phyloP scores from a whole-genome alignment of 805 yeast genomes.

The Kodamaea sagamina region DNA sequence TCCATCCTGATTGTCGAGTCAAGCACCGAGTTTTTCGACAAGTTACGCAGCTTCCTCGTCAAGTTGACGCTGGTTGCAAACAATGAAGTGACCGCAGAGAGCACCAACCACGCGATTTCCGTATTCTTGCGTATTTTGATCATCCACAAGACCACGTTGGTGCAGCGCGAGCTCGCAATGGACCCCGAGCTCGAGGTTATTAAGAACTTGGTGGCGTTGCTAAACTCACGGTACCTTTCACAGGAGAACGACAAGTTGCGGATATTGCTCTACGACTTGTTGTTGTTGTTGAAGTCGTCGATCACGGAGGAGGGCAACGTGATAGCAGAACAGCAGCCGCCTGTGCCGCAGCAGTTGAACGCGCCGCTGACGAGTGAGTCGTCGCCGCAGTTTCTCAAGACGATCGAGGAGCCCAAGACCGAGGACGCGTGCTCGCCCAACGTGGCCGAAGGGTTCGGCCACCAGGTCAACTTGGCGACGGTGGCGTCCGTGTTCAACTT shows the following conservation, averaged over 20 bases:
- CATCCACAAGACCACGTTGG: constrained; percentile 55
- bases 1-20: constrained; percentile 25
- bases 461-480: constrained; percentile 2
- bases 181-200: constrained; percentile 49
- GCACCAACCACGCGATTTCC: constrained; percentile 37
- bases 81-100: constrained; percentile 3
- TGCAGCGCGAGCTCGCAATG: constrained; percentile 42
- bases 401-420: constrained; percentile 1
- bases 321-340: not conserved
- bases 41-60: constrained; percentile 23
- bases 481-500: constrained; percentile 26
- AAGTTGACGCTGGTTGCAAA: constrained; percentile 23
- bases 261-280: constrained; percentile 59
- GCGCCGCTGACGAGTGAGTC: not conserved
- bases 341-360: not conserved
- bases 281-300: constrained; percentile 52
- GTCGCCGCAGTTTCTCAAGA: constrained; percentile 1
- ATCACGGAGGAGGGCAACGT: constrained; percentile 23
- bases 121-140: constrained; percentile 56
- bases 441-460: not conserved
- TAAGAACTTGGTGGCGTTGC: constrained; percentile 47
- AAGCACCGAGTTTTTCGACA: constrained; percentile 23
- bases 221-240: constrained; percentile 44
- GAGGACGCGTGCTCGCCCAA: not conserved
- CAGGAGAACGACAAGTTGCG: constrained; percentile 47